These are phyloP conservation scores for Aspergillus quadrilineatus DNA, from an alignment of 2,329 filamentous ascomycete genomes.

Conservation along the genomic window DNA sequence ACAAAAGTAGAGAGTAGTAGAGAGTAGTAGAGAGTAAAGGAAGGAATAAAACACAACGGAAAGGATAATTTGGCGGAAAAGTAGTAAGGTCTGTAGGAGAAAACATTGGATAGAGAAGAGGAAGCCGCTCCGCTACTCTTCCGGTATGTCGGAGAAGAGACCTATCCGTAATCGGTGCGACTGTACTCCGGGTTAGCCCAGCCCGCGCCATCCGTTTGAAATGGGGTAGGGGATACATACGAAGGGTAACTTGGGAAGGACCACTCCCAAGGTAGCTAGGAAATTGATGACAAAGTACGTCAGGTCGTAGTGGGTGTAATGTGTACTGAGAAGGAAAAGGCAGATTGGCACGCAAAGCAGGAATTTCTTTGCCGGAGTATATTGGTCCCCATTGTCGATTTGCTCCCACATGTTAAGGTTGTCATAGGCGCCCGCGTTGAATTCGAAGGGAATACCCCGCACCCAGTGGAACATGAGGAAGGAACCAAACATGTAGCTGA, in stretches of 20 bases:
- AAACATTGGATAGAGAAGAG: conserved; percentile 8
- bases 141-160: conserved; percentile 67
- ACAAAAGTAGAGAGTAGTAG: conserved; percentile 1
- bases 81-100: conserved; percentile 13
- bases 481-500: conserved; percentile 97
- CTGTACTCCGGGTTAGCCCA: conserved; percentile 48
- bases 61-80: conserved; percentile 13
- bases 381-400: conserved; percentile 98
- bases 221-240: conserved; percentile 57
- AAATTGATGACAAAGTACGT: conserved; percentile 98
- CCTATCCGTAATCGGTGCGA: conserved; percentile 77
- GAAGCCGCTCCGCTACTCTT: conserved; percentile 50
- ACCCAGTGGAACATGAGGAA: conserved; percentile 99
- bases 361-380: conserved; percentile 98
- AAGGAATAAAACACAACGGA: conserved; percentile 9
- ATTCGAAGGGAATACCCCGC: conserved; percentile 95
- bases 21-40: conserved; percentile 10
- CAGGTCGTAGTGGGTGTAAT: conserved; percentile 97
- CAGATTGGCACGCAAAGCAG: conserved; percentile 90
- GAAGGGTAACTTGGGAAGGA: conserved; percentile 93
- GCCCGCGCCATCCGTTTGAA: conserved; percentile 1
- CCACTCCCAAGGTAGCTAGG: conserved; percentile 83
- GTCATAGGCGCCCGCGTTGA: conserved; percentile 97
- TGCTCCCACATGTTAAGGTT: conserved; percentile 99
- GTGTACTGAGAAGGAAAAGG: conserved; percentile 92